These are phyloP conservation scores for Eucalyptus cladocalyx DNA, from an alignment of 345 rosid genomes.

Conservation along the genomic window DNA sequence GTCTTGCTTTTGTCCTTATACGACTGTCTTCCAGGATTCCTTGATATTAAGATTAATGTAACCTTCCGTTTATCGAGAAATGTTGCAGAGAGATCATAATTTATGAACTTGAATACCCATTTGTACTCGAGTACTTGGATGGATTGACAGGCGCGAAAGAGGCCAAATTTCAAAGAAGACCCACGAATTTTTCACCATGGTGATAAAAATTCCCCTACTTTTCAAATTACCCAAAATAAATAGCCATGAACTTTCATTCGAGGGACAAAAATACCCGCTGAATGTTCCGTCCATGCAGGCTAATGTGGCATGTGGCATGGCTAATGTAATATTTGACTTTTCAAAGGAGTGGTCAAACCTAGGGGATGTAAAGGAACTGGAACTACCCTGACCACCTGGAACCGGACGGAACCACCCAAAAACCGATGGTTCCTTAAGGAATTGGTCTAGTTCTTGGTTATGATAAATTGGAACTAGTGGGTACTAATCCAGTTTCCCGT, in stretches of 20 bases:
- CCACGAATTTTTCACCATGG: neutral
- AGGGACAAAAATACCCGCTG: neutral
- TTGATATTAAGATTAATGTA: neutral
- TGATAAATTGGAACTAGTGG: accelerated
- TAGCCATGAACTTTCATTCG: neutral
- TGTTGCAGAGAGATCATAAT: neutral
- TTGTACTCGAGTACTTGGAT: neutral
- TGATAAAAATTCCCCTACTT: neutral
- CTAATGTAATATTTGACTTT: too few species aligned
- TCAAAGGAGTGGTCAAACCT: too few species aligned
- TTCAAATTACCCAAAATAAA: neutral
- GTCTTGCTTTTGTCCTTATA: neutral
- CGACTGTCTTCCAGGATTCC: neutral
- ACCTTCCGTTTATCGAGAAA: neutral
- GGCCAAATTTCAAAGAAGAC: neutral
- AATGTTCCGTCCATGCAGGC: neutral
- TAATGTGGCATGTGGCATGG: neutral
- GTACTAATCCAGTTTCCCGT: accelerated
- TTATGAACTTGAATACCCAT: neutral
- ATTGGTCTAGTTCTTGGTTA: accelerated
- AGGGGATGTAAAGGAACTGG: accelerated
- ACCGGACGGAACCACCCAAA: accelerated
- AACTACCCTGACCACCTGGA: accelerated
- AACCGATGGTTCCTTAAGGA: too few species aligned
- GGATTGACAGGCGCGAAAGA: neutral